Base-by-base conservation (phyloP, 148 eudicot species). In the Camellia japonica region DNA sequence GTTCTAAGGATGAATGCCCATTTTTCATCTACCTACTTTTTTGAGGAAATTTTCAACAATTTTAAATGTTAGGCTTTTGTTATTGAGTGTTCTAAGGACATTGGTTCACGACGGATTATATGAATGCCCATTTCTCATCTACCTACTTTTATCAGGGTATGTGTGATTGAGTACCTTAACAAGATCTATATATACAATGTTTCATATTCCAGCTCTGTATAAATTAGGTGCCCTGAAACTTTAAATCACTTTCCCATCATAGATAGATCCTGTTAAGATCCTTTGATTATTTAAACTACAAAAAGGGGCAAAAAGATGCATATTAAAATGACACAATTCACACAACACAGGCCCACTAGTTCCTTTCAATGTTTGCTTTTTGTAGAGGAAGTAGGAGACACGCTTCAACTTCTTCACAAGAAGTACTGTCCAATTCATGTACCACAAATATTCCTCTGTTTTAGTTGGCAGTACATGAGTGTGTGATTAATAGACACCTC, bases 331-430 rank as follows among this genome's bases (percentile, higher is more conserved):
- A 1, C 3, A 75, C 41, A 44, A 30, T 30, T 30, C 38, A 30
- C 38, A 68, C 71, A 46, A 16, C 16, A 55, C 56, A 69, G 59
- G 41, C 30, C 47, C 19, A 9, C 41, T 44, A 30, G 38, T 30
- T 30, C 38, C 38, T 30, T 30, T 30, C 1, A 30, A 30, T 30
- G 38, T 30, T 30, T 30, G 38, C 38, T 14, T 60, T 19, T 51
- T 58, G 42, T n/a, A 2, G 75, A 79, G 55, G 56, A 59, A 71
- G 81, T 79, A 44, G 60, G 19, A 79, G 81, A 60, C 75, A 46
- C 23, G 60, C 68, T 69, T 68, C 58, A 43, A 79, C 68, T 43
- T 71, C 76, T 79, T 19, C 13, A 59, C 68, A 9, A 79, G 64
- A 56, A 30, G 38, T 30, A 68, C 55, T 56, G 30, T 67, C 60